Conservation (phyloP, 371 early-diverging fungal species). For the Nematocida ausubeli region DNA sequence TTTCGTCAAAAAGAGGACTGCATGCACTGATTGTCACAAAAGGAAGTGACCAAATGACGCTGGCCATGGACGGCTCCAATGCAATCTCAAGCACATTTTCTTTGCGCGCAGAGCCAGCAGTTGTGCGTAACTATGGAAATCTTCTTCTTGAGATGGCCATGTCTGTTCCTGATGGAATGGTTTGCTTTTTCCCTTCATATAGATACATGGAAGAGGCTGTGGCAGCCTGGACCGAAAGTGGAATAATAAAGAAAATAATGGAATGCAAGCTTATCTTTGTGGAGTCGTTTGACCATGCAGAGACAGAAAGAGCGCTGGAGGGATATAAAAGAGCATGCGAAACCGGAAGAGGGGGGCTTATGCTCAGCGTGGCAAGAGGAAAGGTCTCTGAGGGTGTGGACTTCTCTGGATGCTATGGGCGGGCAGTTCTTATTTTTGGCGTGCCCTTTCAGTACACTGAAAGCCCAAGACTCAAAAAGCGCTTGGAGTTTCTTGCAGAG, state of each 20-base stretch:
- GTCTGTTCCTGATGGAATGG: conserved; percentile 92
- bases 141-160: conserved; percentile 86
- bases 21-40: conserved; percentile 76
- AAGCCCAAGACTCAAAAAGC: conserved; percentile 77
- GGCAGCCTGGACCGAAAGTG: conserved; percentile 89
- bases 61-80: conserved; percentile 40
- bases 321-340: conserved; percentile 91
- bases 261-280: conserved; percentile 94
- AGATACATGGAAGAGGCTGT: conserved; percentile 97
- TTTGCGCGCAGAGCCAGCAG: conserved; percentile 91
- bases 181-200: conserved; percentile 96
- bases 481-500: conserved; percentile 86
- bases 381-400: conserved; percentile 99
- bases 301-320: conserved; percentile 85
- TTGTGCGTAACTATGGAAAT: conserved; percentile 95
- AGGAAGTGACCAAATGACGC: conserved; percentile 68
- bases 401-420: conserved; percentile 96
- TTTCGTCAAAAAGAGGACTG: conserved; percentile 85
- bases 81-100: conserved; percentile 74
- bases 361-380: conserved; percentile 97
- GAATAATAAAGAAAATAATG: conserved; percentile 73
- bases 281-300: conserved; percentile 96
- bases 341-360: conserved; percentile 92
- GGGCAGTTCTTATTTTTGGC: conserved; percentile 88
- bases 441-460: conserved; percentile 93